Evolutionary conservation across 345 rosid genomes (phyloP).

Genomic region (Eucalyptus camaldulensis): DNA sequence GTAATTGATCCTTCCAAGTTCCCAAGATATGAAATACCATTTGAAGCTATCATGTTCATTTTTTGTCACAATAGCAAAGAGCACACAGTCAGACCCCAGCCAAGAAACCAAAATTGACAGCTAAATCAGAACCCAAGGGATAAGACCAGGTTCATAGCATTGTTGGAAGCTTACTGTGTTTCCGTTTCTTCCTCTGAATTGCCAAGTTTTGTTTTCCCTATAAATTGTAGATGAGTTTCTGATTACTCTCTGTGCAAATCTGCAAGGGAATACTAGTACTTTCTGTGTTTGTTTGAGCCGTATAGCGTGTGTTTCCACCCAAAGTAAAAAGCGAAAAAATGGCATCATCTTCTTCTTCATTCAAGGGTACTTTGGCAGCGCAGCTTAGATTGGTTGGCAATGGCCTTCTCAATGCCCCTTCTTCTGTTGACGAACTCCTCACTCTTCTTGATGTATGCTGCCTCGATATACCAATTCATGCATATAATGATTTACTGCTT

Average conservation of each 20-base stretch:
- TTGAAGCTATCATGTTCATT: not conserved
- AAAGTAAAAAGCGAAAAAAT: conserved; percentile 1
- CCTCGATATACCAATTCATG: not conserved
- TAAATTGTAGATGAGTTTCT: not conserved
- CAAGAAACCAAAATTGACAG: not conserved
- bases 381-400: conserved; percentile 48
- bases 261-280: not conserved
- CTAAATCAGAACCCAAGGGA: not conserved
- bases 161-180: not conserved
- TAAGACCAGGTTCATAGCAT: not conserved
- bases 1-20: not conserved
- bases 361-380: conserved; percentile 2
- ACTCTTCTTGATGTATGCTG: conserved; percentile 42
- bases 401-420: conserved; percentile 34
- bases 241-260: not conserved
- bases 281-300: conserved; percentile 21
- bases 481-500: not conserved
- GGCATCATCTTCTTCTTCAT: conserved; percentile 24
- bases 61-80: not conserved
- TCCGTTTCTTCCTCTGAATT: not conserved
- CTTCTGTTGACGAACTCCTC: conserved; percentile 37
- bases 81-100: not conserved
- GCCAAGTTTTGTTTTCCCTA: not conserved
- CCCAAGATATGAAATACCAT: not conserved
- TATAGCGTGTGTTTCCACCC: not conserved